phyloP scores from a whole-genome alignment of 768 basidiomycete species.

The Lactarius trivialis region DNA sequence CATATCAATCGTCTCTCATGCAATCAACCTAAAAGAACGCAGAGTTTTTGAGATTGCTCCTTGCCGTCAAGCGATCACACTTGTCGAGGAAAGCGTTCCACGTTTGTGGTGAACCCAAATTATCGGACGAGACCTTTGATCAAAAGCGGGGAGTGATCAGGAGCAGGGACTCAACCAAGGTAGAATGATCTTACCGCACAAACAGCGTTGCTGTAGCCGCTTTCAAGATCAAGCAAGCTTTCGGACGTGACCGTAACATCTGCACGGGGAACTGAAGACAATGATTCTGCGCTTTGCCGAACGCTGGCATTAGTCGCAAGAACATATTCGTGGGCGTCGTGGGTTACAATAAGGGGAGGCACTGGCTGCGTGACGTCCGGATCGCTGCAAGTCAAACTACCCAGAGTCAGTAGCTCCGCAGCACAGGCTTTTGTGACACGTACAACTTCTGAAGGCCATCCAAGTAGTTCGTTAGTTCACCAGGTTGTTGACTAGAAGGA shows the following conservation, averaged over 20 bases:
- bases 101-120: conserved; percentile 31
- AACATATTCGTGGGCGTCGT: conserved; percentile 37
- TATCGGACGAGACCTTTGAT: conserved; percentile 41
- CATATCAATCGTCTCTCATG: neutral
- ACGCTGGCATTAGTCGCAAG: conserved; percentile 44
- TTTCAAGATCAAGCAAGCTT: conserved; percentile 48
- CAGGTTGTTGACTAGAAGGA: conserved; percentile 33
- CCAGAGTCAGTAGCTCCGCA: conserved; percentile 12
- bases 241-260: conserved; percentile 35
- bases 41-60: conserved; percentile 19
- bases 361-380: conserved; percentile 35
- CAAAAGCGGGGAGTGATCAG: conserved; percentile 3
- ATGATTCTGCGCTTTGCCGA: conserved; percentile 36
- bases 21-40: neutral
- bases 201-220: conserved; percentile 40
- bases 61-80: conserved; percentile 37
- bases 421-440: conserved; percentile 24
- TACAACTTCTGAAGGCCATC: conserved; percentile 39
- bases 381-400: conserved; percentile 33
- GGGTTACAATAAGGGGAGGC: conserved; percentile 39
- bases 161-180: neutral
- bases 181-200: conserved; percentile 45
- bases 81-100: conserved; percentile 43
- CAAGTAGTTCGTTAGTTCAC: conserved; percentile 37
- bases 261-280: conserved; percentile 17